Evolutionary conservation across 192 early-diverging fungal species (phyloP), one percentile per base, ranked within the genome.

Genomic region (Backusella tarrabulga): DNA sequence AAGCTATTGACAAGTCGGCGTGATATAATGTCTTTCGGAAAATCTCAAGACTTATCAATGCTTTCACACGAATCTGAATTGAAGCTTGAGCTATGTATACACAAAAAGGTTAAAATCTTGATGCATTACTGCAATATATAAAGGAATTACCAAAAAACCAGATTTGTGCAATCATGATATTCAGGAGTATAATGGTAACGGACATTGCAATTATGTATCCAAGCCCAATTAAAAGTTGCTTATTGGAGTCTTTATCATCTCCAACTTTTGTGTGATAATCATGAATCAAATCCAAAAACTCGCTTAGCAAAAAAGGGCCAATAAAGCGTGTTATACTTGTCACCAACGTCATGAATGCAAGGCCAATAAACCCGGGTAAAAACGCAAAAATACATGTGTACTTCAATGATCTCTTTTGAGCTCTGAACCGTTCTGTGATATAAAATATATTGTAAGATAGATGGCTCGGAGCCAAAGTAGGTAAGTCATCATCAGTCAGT

Each of bases 21-120:
- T 81, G 75, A 8, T 75, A 77, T 15, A 93, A 73, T 1, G 91
- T 88, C 76, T 92, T 93, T 34, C 79, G 73, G 34, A 90, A 90
- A 1, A 93, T 85, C 79, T 93, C 91, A 1, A 87, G 76, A 69
- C 75, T 78, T 7, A 77, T 29, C 68, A 78, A 72, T 3, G 67
- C 41, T n/a, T 72, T 74, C 6, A 75, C 68, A n/a, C 77, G 81
- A n/a, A 75, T 69, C 35, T 78, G 68, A 85, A 87, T 70, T 14
- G 75, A 54, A 12, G 73, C 32, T 44, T 66, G 60, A 29, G 73
- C 73, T 54, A 52, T 52, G 40, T 21, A 63, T 19, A 56, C 12
- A 71, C 9, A 76, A 29, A 40, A 23, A 7, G 8, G 17, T 69
- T 23, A 21, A 26, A 90, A 66, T 17, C 4, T 7, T 50, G 11